Evolutionary conservation across 1,284 basidiomycete genomes (phyloP).

Genomic region (Wallemia mellicola): DNA sequence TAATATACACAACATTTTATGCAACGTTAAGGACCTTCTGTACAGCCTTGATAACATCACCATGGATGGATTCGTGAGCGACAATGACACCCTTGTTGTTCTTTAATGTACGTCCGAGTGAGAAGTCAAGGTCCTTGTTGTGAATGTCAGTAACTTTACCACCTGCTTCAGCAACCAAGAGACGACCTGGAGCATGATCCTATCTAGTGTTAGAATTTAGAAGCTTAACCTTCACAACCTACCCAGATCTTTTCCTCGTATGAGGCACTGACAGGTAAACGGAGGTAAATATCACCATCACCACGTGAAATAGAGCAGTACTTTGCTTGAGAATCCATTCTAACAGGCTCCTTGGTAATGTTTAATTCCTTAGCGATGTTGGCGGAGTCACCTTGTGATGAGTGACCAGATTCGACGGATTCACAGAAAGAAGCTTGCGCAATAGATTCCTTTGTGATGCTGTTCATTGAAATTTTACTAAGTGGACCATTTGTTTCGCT

Average conservation of each 20-base stretch:
- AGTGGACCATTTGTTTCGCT: conserved; percentile 5
- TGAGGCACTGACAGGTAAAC: conserved; percentile 48
- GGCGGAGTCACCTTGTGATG: conserved; percentile 54
- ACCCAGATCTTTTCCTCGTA: conserved; percentile 81
- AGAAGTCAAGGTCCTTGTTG: conserved; percentile 54
- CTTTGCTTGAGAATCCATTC: conserved; percentile 96
- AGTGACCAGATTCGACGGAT: conserved; percentile 75
- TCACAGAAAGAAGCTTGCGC: conserved; percentile 23
- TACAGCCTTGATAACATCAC: conserved; percentile 40
- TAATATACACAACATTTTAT: not conserved
- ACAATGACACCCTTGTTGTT: conserved; percentile 72
- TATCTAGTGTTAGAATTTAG: conserved; percentile 8
- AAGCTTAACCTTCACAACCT: conserved; percentile 6
- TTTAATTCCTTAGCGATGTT: conserved; percentile 38
- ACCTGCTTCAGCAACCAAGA: conserved; percentile 70
- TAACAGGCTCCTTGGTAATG: conserved; percentile 33
- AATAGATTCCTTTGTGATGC: not conserved
- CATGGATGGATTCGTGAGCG: conserved; percentile 32
- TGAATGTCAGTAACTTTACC: conserved; percentile 57
- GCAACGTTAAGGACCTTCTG: conserved; percentile 28
- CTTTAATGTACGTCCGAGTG: conserved; percentile 52
- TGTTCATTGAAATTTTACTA: conserved; percentile 27
- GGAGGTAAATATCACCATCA: conserved; percentile 63
- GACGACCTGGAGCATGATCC: conserved; percentile 71
- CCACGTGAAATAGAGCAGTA: conserved; percentile 66